Conservation (phyloP, 1,284 basidiomycete species). For the Coniferiporia weirii region DNA sequence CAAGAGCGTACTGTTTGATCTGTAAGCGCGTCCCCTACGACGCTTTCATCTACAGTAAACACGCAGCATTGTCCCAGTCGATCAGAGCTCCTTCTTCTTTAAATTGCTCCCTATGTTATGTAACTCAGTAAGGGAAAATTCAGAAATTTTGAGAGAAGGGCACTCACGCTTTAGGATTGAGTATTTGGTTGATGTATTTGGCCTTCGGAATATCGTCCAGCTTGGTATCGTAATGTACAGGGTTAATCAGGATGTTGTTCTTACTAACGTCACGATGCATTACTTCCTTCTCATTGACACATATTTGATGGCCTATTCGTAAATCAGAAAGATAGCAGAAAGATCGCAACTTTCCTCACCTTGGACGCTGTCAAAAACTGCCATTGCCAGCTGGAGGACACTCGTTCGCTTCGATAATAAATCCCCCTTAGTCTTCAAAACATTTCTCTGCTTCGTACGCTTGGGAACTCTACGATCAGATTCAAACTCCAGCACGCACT, state of each 20-base stretch:
- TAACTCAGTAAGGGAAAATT: no score
- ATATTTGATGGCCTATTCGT: not conserved
- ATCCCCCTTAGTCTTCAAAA: not conserved
- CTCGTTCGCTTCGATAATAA: not conserved
- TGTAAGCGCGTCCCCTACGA: not conserved
- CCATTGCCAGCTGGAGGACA: not conserved
- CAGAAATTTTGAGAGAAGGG: no score
- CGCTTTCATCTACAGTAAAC: not conserved
- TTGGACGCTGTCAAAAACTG: not conserved
- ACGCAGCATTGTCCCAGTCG: not conserved
- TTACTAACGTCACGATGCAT: not conserved
- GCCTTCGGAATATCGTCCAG: not conserved
- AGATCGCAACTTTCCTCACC: not conserved
- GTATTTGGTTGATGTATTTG: not conserved
- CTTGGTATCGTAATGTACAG: not conserved
- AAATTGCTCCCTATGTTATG: no score
- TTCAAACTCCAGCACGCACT: not conserved
- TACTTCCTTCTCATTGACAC: not conserved
- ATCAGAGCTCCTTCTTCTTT: not conserved
- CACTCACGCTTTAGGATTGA: not conserved
- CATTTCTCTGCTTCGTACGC: not conserved
- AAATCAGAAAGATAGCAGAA: no score
- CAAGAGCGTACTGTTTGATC: not conserved
- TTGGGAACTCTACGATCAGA: not conserved
- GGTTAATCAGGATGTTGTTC: not conserved